Evolutionary conservation across 768 basidiomycete species (phyloP), one percentile per base, ranked within the genome.

Genomic region (Pleurotus platypus): DNA sequence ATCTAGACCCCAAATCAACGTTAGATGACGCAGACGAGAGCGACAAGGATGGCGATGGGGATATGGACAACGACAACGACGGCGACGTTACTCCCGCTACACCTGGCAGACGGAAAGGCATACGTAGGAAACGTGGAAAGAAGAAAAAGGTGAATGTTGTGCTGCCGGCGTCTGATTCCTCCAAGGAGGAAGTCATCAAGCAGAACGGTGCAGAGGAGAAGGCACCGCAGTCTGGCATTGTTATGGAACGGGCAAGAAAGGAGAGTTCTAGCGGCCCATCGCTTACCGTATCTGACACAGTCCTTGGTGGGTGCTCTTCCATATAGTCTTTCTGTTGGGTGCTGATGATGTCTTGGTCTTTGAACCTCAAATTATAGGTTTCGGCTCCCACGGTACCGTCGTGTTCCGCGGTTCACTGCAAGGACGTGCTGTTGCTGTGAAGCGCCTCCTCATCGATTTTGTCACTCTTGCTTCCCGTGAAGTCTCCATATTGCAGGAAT

Each of bases 391-490:
- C 66, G 97, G 97, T 5, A 99, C 97, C 0, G 90, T 98, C 42
- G 97, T 99, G 2, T 94, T 85, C 72, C 83, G 89, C 66, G 97
- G 96, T 2, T 90, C 94, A 5, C 83, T 98, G n/a, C 96, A 98
- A 74, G 94, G 93, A 0, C 88, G 97, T 53, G 90, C 96, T 0
- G 97, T 99, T 0, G 97, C 97, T n/a, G 94, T 99, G 57, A 98
- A 99, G 70, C 91, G 97, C 0, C 82, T 99, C 2, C 81, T 98
- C 5, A 89, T 88, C 63, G 95, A 98, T 70, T 98, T 98, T 64
- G 92, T 96, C 56, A 96, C 94, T 0, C 85, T 99, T 38, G 95
- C 95, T 5, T 80, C 87, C 3, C 90, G 95, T 47, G 97, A 99
- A 77, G 94, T 98, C 24, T 86, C 86, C 65, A 85, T 99, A 40